Evolutionary conservation across 2,329 filamentous ascomycete species (phyloP), one percentile per base, ranked within the genome.

Genomic region (Diplodia scrobiculata): DNA sequence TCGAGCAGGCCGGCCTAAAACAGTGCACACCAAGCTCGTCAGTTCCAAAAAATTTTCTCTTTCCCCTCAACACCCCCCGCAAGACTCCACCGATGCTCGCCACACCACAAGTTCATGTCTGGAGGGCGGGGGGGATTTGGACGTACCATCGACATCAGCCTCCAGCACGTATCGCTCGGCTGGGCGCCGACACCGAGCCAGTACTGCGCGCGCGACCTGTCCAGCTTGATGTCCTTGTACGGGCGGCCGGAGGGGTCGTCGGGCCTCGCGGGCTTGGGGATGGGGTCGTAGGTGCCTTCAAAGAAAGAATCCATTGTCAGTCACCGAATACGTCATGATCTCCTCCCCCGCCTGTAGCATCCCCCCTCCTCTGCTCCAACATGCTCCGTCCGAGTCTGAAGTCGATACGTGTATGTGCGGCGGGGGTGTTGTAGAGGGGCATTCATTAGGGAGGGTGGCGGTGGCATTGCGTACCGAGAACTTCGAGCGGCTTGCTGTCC

Each of bases 171-270:
- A 71, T 97, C 91, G 69, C 90, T 93, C 10, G 95, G 95, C 80
- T 99, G 95, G 66, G 95, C 95, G 0, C 95, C 95, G 3, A 98
- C 94, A 76, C 95, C 95, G 41, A 99, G 84, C 95, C 95, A 99
- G 82, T 99, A 99, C 78, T 90, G 89, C 66, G 94, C 91, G 68
- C 95, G 84, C 70, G 86, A 82, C 7, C 86, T 82, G 78, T 99
- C 95, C 14, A 99, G 84, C 73, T 91, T 89, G 76, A 99, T 91
- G 71, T 98, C 93, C 80, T 99, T 99, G 82, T 90, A 91, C 66
- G 91, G 85, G 67, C 87, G 86, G 69, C 82, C 81, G 50, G 83
- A 78, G 34, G 79, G 69, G 71, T 79, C 79, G 65, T 79, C 80
- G 17, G 84, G 70, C 74, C 77, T 73, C 80, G 84, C 81, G 2